Evolutionary conservation across 441 rosid genomes (phyloP), one percentile per base, ranked within the genome.

Genomic region (Erodium texanum): DNA sequence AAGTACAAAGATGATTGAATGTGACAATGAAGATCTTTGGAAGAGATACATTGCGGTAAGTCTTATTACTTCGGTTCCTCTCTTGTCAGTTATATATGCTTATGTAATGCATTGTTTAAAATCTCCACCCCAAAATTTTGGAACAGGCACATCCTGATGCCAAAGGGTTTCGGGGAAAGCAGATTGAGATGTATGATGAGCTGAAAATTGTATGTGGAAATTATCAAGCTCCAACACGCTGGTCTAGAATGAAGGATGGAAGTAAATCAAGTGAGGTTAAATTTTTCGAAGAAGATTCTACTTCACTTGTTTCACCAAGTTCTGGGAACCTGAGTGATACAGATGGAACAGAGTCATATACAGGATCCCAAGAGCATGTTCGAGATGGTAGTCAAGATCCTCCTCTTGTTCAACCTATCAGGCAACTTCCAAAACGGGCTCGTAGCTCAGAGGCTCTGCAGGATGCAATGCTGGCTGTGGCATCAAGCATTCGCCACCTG

Each of bases 181-280:
- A 88, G 74, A 88, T 90, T 70, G 92, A 88, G 78, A 88, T 90
- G 97, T 90, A 83, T 32, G 90, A 90, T 73, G 97, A 90, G 73
- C 86, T 90, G 38, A 83, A 80, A 82, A 81, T 87, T 72, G 97
- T 90, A 36, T 90, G 97, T 14, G 97, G 97, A 64, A 83, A 90
- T 73, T 79, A 84, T 72, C 96, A 86, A 82, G 83, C 92, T 18
- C 87, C 89, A 19, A 83, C 85, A 50, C 83, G 88, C 38, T 86
- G 85, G 89, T 76, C 80, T 38, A 90, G 83, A 79, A 83, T 84
- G 82, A 90, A 83, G 77, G 87, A 80, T 24, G 86, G 83, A 78
- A 78, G 70, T 76, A 80, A 80, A 73, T 72, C 68, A 4, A 75
- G 79, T 27, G 80, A 78, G 69, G 24, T 72, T 20, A 85, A 75